Conservation (phyloP, 2,329 filamentous ascomycete species). For the Penicillium sp. region DNA sequence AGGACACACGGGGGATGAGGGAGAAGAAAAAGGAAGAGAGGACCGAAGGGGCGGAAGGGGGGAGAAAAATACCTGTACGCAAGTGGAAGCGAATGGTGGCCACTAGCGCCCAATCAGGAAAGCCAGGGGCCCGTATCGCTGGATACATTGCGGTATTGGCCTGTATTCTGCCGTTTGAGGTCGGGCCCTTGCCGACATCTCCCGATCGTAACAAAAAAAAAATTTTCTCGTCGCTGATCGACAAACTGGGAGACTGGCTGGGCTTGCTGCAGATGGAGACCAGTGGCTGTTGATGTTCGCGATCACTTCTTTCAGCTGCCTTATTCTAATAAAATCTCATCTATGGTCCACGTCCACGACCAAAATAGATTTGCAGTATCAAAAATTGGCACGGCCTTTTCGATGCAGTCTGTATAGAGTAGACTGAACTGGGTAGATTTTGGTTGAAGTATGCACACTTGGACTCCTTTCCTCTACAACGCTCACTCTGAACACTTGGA, state of each 20-base stretch:
- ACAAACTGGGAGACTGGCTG: not conserved
- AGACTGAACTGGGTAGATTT: too few relatives aligned
- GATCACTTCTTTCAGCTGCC: too few relatives aligned
- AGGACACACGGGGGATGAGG: slow-evolving; percentile 27
- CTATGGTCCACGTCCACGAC: too few relatives aligned
- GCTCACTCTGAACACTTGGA: too few relatives aligned
- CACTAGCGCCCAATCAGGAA: slow-evolving; percentile 26
- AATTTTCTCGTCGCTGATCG: slow-evolving; percentile 5
- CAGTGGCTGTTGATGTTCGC: not conserved
- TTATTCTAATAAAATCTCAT: too few relatives aligned
- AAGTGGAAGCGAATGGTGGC: slow-evolving; percentile 31
- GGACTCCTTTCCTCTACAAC: too few relatives aligned
- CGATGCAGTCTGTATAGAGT: too few relatives aligned
- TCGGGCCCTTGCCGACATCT: slow-evolving; percentile 30
- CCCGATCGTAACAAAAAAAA: slow-evolving; percentile 26
- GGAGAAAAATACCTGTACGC: slow-evolving; percentile 37
- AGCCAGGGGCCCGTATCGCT: slow-evolving; percentile 3
- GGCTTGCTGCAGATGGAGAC: not conserved
- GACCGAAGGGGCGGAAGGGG: slow-evolving; percentile 32
- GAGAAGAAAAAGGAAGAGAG: slow-evolving; percentile 44
- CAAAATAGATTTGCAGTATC: too few relatives aligned
- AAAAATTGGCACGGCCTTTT: too few relatives aligned
- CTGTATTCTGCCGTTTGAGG: slow-evolving; percentile 10
- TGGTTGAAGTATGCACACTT: too few relatives aligned
- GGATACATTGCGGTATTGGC: slow-evolving; percentile 3